Percentiles rank a stretch among this genome's conserved stretches.
These are phyloP conservation scores for Penicillium glabrum DNA, from an alignment of 2,329 filamentous ascomycete species.

Conservation along the genomic window DNA sequence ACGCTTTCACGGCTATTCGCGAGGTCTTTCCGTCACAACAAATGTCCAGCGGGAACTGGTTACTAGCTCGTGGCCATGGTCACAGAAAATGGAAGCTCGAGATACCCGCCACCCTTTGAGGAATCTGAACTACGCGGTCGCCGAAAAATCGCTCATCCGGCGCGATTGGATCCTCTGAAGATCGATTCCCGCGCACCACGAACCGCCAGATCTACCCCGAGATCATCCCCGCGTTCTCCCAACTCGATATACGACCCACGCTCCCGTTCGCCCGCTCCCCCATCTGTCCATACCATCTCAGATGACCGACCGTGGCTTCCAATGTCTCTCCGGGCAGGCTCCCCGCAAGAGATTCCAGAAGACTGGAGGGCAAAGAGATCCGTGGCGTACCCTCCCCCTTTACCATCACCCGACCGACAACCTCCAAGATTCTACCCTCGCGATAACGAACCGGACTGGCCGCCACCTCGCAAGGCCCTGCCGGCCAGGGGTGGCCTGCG, in stretches of 20 bases:
- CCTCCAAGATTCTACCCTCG: constrained; percentile 15
- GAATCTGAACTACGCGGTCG: constrained; percentile 32
- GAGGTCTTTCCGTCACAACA: constrained; percentile 21
- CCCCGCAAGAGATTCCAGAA: constrained; percentile 14
- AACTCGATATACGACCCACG: constrained; percentile 18
- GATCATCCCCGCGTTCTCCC: constrained; percentile 19
- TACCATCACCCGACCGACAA: constrained; percentile 18
- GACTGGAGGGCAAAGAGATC: constrained; percentile 19
- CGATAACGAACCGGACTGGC: constrained; percentile 25
- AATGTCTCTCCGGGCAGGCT: constrained; percentile 16
- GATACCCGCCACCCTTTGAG: constrained; percentile 33
- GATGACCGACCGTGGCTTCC: constrained; percentile 20
- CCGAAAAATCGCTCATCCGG: constrained; percentile 30
- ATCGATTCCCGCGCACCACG: constrained; percentile 28
- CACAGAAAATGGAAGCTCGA: constrained; percentile 42
- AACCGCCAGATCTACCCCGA: constrained; percentile 15
- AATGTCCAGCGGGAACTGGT: constrained; percentile 43
- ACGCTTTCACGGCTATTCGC: not conserved
- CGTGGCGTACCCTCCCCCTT: constrained; percentile 22
- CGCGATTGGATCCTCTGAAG: constrained; percentile 30
- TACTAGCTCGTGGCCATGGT: constrained; percentile 44
- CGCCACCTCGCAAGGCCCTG: constrained; percentile 25
- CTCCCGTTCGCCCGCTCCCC: constrained; percentile 24
- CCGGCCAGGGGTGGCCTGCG: constrained; percentile 30
- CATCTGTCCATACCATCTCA: not conserved